Base-by-base conservation (phyloP, 129 eudicot species). In the Chrysanthemum makinoi region DNA sequence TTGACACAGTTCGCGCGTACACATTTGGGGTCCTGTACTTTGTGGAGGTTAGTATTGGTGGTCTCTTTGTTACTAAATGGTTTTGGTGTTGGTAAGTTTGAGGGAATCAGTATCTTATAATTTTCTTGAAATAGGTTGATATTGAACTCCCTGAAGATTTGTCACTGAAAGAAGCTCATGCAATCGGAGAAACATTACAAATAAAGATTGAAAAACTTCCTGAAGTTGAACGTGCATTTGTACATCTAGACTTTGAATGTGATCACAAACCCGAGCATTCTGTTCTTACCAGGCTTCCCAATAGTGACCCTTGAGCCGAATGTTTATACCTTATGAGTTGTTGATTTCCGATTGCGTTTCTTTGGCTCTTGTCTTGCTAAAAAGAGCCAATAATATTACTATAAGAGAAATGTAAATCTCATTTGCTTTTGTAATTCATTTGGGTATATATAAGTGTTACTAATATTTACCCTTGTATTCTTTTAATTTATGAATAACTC, bases 1-100 rank as follows among this genome's bases (percentile, higher is more conserved):
- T 92, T 24, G 98, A 92, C 79, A 92, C 98, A 19, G 87, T 91
- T 66, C 96, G 94, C 0, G 98, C 98, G 30, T 91, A 91, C 79
- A 88, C 96, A 33, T 91, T 91, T n/a, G 98, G 98, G 10, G 94
- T 85, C 48, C 60, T 91, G 66, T 91, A 88, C 68, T 91, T 88
- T 66, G 97, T 88, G 0, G 96, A 88, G 96, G 96, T 88, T 70
- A 77, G 85, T 84, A 55, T 17, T 71, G 18, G 13, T 30, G n/a
- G 15, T n/a, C n/a, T n/a, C n/a, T n/a, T n/a, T n/a, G n/a, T n/a
- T n/a, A n/a, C n/a, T n/a, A n/a, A n/a, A n/a, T n/a, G n/a, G n/a
- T n/a, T n/a, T n/a, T n/a, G n/a, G n/a, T n/a, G n/a, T n/a, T n/a
- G n/a, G n/a, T n/a, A n/a, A n/a, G n/a, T n/a, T n/a, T n/a, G n/a